phyloP scores from a whole-genome alignment of 208 protist genomes.

The Leishmania tarentolae region DNA sequence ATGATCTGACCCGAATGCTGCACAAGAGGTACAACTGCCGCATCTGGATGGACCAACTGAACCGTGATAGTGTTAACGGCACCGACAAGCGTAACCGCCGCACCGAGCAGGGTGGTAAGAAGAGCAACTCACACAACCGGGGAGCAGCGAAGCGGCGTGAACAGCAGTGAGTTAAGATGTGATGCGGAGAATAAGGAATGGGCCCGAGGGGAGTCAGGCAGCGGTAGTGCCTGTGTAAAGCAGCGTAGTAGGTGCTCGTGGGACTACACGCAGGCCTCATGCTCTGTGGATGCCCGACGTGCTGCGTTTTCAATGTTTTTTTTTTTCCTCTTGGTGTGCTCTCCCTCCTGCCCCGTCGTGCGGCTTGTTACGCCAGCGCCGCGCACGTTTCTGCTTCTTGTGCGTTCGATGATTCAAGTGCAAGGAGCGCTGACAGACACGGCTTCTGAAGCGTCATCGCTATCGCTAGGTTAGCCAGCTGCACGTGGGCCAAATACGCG shows the following conservation, averaged over 20 bases:
- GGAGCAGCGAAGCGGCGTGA: constrained; percentile 21
- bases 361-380: background rate
- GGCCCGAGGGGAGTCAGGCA: background rate
- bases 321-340: background rate
- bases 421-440: background rate
- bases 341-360: background rate
- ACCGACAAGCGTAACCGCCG: constrained; percentile 21
- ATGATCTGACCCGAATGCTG: constrained; percentile 63
- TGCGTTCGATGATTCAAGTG: background rate
- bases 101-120: constrained; percentile 21
- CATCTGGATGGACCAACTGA: constrained; percentile 92
- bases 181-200: background rate
- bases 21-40: constrained; percentile 85
- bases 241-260: background rate
- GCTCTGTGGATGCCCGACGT: background rate
- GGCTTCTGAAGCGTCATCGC: background rate
- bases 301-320: background rate
- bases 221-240: background rate
- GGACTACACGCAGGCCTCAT: too few species aligned
- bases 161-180: background rate
- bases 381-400: background rate
- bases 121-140: constrained; percentile 13
- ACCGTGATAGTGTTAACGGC: constrained; percentile 52
- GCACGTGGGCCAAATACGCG: background rate
- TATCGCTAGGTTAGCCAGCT: background rate